These are phyloP conservation scores for Phytophthora macrochlamydospora DNA, from an alignment of 352 stramenopile species.

Conservation along the genomic window DNA sequence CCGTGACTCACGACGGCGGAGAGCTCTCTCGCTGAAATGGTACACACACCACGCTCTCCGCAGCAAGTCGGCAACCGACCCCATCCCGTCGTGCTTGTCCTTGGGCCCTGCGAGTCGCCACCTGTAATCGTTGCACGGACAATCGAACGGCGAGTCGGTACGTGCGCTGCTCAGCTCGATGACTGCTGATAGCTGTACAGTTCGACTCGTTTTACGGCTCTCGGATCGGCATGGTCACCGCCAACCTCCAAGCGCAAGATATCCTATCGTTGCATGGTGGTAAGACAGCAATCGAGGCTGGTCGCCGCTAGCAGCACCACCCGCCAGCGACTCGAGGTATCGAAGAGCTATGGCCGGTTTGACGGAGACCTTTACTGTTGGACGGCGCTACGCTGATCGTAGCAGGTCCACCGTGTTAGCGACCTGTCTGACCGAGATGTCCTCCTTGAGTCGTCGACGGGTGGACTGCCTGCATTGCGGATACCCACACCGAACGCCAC, in stretches of 20 bases:
- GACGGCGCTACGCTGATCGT: background rate
- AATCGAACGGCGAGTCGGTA: constrained; percentile 23
- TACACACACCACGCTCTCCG: no score
- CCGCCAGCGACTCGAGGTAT: background rate
- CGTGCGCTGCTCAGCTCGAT: constrained; percentile 23
- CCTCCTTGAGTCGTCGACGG: background rate
- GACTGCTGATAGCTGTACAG: constrained; percentile 17
- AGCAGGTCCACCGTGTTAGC: background rate
- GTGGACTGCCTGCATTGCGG: background rate
- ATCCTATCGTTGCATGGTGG: background rate
- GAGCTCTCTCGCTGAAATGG: constrained; percentile 3
- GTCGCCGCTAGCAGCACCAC: background rate
- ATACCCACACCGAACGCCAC: background rate
- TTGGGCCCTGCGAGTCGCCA: background rate
- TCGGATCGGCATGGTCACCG: background rate
- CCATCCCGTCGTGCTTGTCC: background rate
- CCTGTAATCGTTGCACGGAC: constrained; percentile 26
- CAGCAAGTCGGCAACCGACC: no score
- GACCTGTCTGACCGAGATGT: constrained; percentile 1
- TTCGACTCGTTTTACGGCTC: constrained; percentile 16
- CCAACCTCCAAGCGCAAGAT: no score
- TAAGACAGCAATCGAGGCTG: background rate
- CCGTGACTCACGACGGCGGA: constrained; percentile 1
- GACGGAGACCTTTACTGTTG: background rate
- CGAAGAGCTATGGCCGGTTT: background rate